phyloP scores from a whole-genome alignment of 1,284 basidiomycete species.

The Pseudozyma pruni region DNA sequence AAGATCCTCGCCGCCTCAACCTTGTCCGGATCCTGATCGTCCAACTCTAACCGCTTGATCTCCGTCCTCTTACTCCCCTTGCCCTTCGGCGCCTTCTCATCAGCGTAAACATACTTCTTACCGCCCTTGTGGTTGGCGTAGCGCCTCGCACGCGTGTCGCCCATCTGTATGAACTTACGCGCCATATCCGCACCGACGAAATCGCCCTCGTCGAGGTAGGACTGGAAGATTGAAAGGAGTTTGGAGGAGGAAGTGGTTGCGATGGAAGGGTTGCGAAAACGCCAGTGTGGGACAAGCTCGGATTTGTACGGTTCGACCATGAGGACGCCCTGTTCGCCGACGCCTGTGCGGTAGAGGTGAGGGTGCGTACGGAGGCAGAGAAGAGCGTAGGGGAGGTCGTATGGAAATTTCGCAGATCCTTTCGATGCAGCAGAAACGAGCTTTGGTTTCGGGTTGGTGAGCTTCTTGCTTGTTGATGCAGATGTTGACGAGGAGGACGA shows the following conservation, averaged over 20 bases:
- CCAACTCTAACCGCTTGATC: slow-evolving; percentile 13
- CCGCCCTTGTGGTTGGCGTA: slow-evolving; percentile 51
- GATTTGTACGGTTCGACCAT: slow-evolving; percentile 49
- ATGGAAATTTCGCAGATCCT: slow-evolving; percentile 29
- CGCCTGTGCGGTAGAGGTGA: slow-evolving; percentile 42
- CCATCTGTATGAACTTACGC: slow-evolving; percentile 48
- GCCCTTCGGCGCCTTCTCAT: neutral
- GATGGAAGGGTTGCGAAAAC: slow-evolving; percentile 26
- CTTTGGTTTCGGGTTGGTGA: neutral
- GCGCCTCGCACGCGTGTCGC: slow-evolving; percentile 38
- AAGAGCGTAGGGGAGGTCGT: slow-evolving; percentile 24
- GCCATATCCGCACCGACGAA: slow-evolving; percentile 44
- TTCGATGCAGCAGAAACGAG: no score
- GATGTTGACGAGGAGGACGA: neutral
- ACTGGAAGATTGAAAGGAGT: slow-evolving; percentile 19
- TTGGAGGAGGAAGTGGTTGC: slow-evolving; percentile 24
- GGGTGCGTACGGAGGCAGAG: slow-evolving; percentile 33
- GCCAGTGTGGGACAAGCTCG: slow-evolving; percentile 42
- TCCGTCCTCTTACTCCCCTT: slow-evolving; percentile 9
- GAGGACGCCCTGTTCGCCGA: slow-evolving; percentile 50
- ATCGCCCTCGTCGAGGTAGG: slow-evolving; percentile 31
- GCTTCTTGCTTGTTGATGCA: neutral
- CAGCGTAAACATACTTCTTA: slow-evolving; percentile 30
- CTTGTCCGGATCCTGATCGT: slow-evolving; percentile 35
- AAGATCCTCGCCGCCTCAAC: slow-evolving; percentile 43